These are phyloP conservation scores for Skeletonema marinoi DNA, from an alignment of 108 stramenopile species.

Conservation along the genomic window DNA sequence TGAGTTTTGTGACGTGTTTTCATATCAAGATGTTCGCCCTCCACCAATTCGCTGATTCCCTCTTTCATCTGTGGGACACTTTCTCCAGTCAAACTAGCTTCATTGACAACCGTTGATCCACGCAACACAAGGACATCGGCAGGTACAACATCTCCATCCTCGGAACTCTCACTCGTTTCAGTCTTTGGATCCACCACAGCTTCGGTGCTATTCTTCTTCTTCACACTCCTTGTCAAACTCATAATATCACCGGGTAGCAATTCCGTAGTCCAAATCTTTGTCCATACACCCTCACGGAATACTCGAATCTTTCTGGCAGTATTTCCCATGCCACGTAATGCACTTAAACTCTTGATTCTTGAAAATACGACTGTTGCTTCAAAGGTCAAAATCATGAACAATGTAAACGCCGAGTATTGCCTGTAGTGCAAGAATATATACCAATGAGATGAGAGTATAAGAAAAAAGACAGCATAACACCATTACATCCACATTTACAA, in stretches of 20 bases:
- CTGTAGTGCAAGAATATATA: conserved; percentile 43
- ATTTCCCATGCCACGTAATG: conserved; percentile 84
- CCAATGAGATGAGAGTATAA: too few relatives aligned
- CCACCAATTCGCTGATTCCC: conserved; percentile 69
- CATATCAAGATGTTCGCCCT: conserved; percentile 71
- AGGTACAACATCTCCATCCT: conserved; percentile 90
- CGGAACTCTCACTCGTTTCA: conserved; percentile 3
- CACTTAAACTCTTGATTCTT: conserved; percentile 69
- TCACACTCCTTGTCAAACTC: conserved; percentile 74
- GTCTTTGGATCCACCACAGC: conserved; percentile 44
- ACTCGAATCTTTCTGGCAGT: conserved; percentile 71
- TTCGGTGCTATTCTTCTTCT: conserved; percentile 42
- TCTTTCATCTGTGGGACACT: conserved; percentile 99
- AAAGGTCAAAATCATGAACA: conserved; percentile 93
- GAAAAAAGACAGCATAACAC: too few relatives aligned
- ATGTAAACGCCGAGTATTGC: conserved; percentile 90
- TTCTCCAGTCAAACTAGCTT: conserved; percentile 94
- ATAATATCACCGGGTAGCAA: conserved; percentile 95
- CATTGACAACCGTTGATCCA: conserved; percentile 93
- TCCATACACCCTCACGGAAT: conserved; percentile 77
- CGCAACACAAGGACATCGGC: conserved; percentile 91
- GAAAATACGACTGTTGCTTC: conserved; percentile 94
- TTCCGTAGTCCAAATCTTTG: conserved; percentile 62
- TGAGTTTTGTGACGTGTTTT: conserved; percentile 90
- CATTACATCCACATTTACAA: not conserved